Base-by-base conservation (phyloP, 2,329 filamentous ascomycete genomes). In the Aspergillus floridensis region DNA sequence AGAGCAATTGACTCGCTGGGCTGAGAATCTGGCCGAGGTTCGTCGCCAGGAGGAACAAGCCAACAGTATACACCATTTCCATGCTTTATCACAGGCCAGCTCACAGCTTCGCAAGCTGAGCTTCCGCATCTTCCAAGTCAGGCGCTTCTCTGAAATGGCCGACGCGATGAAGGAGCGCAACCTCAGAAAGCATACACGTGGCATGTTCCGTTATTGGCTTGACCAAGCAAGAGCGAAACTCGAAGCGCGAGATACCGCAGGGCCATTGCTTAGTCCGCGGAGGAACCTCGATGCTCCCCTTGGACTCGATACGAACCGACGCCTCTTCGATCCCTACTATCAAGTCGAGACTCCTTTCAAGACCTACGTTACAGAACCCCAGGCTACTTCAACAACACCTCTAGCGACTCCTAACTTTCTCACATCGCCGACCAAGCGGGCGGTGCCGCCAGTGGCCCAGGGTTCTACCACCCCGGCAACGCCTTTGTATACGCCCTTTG, bases 171-270 rank as follows among this genome's bases (percentile, higher is more conserved):
- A 77, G 53, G 77, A 81, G 19, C 75, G 84, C 19, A 84, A 82
- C 61, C 76, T 81, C 41, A 78, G 82, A 57, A 82, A 82, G 62
- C 85, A 86, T 68, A 73, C 80, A 29, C 77, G 81, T 58, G 79
- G 79, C 31, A 83, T 86, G 76, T 72, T 87, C 52, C 76, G 81
- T 24, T 79, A 81, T 60, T 88, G 85, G 84, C 68, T 76, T 12
- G 79, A 81, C 16, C 79, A 78, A 56, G 76, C 80, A 38, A 68
- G 71, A 52, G 54, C 62, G 57, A 68, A 67, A 50, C 58, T 69
- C 14, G 72, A 70, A 54, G 67, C 68, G 35, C 70, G 67, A 48
- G 73, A 72, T 59, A 68, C 66, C 6, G 66, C 68, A 2, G 70
- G 67, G 3, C 69, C 70, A 49, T 58, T 71, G n/a, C 53, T 71